Conservation (phyloP, 208 protist genomes). For the Trypanosoma cruzi region DNA sequence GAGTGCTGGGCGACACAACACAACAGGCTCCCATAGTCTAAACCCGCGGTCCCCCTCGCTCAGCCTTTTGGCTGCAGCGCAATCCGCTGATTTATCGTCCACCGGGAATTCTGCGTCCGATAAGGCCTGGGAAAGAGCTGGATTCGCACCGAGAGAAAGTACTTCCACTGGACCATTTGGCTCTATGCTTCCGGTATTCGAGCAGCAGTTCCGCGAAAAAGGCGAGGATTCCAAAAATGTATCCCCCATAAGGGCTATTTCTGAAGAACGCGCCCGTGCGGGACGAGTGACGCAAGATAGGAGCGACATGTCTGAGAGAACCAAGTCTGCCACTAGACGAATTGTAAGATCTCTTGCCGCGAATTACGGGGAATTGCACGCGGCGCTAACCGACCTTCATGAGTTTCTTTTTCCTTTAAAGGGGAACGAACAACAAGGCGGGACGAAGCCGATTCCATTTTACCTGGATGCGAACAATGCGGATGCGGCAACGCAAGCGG, state of each 20-base stretch:
- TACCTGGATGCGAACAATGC: not conserved
- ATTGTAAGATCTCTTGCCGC: not conserved
- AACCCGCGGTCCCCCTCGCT: not conserved
- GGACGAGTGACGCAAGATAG: not conserved
- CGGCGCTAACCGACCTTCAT: not conserved
- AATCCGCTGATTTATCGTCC: not conserved
- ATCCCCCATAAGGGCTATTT: not conserved
- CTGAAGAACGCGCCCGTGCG: not conserved
- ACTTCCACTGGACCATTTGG: not conserved
- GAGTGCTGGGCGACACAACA: not conserved
- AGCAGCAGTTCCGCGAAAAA: not conserved
- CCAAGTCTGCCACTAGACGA: not conserved
- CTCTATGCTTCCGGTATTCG: not conserved
- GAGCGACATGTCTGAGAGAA: not conserved
- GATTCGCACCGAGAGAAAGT: not conserved
- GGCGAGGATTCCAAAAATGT: not conserved
- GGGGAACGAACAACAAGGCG: not conserved
- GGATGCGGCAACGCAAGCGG: constrained; percentile 5
- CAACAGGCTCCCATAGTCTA: not conserved
- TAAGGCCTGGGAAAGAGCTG: not conserved
- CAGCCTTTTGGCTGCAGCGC: not conserved
- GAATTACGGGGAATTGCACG: constrained; percentile 7
- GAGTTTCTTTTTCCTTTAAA: not conserved
- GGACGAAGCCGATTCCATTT: not conserved
- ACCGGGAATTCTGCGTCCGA: not conserved